A percentile compares a stretch with the other conserved stretches of the same genome.
Conservation (phyloP, 208 protist species). For the Naegleria fowleri region DNA sequence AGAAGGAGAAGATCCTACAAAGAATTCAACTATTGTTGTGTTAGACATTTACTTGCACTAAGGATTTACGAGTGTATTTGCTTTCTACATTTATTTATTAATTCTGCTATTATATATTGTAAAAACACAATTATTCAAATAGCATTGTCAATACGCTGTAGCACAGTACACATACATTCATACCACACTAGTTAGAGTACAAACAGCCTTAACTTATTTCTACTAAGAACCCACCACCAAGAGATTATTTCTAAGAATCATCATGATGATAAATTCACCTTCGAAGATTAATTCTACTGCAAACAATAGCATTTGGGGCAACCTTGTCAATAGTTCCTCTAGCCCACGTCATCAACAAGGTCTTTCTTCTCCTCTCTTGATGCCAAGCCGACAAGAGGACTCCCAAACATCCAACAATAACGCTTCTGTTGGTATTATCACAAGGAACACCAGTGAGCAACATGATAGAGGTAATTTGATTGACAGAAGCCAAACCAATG, state of each 20-base stretch:
- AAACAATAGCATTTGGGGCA: background rate
- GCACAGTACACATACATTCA: background rate
- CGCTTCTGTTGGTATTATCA: background rate
- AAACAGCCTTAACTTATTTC: background rate
- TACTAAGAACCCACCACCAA: background rate
- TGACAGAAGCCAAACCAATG: background rate
- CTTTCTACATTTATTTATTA: background rate
- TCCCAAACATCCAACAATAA: background rate
- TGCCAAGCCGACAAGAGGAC: too few species aligned
- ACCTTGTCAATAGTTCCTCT: background rate
- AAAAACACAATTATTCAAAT: background rate
- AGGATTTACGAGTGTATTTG: too few species aligned
- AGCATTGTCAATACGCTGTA: background rate
- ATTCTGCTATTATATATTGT: background rate
- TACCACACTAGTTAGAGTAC: background rate
- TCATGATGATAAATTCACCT: background rate
- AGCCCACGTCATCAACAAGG: background rate
- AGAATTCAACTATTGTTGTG: background rate
- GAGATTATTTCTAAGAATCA: background rate
- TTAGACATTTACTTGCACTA: background rate
- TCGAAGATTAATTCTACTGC: background rate
- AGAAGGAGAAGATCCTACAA: conserved; percentile 1
- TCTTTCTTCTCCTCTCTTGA: background rate
- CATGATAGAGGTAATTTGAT: background rate
- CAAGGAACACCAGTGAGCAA: background rate